phyloP scores from a whole-genome alignment of 805 yeast species.

The Hagleromyces aurorensis region DNA sequence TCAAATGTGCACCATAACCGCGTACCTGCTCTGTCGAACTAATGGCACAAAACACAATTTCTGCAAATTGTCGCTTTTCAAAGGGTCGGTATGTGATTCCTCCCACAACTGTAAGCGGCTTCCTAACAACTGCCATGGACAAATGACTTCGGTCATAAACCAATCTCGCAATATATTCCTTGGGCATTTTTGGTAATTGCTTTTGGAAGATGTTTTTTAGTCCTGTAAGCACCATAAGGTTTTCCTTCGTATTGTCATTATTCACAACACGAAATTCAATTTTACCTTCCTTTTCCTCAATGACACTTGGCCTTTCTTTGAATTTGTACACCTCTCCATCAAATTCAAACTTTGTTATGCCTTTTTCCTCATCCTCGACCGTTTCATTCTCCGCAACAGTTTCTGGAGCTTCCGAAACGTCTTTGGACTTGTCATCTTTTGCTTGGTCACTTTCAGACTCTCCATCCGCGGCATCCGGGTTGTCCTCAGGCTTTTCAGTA shows the following conservation, averaged over 20 bases:
- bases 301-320: constrained; percentile 87
- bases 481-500: constrained; percentile 2
- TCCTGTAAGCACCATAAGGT: constrained; percentile 87
- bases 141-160: constrained; percentile 92
- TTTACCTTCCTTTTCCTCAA: constrained; percentile 87
- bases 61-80: constrained; percentile 85
- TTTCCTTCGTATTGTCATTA: constrained; percentile 83
- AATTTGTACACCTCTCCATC: constrained; percentile 78
- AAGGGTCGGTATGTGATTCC: constrained; percentile 97
- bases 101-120: constrained; percentile 92
- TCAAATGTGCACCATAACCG: constrained; percentile 97
- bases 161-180: constrained; percentile 88
- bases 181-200: constrained; percentile 97
- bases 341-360: constrained; percentile 36
- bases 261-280: constrained; percentile 95
- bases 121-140: constrained; percentile 91
- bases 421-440: constrained; percentile 7
- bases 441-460: constrained; percentile 7
- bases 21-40: constrained; percentile 95
- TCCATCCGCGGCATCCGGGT: constrained; percentile 4
- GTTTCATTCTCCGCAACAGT: constrained; percentile 20
- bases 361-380: constrained; percentile 27
- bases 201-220: constrained; percentile 92
- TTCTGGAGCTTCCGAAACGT: constrained; percentile 11
- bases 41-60: constrained; percentile 97